Base-by-base conservation (phyloP, 192 early-diverging fungal genomes). In the Coemansia sp. region DNA sequence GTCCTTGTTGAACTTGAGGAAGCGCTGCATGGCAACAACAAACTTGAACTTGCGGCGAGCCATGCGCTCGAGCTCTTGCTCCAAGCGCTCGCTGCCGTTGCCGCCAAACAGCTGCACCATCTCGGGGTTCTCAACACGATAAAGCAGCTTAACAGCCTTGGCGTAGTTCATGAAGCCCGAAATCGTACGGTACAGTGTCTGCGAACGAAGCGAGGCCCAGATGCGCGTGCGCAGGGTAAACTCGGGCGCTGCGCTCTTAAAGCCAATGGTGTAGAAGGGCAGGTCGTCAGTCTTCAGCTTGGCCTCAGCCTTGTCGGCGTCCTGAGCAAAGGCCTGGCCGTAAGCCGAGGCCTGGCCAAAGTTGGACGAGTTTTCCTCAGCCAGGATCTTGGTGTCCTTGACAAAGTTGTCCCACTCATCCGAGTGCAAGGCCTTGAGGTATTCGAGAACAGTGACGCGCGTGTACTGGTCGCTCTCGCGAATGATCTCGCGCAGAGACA, bases 321-420 rank as follows among this genome's bases (percentile, higher is more conserved):
- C 73, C 77, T 83, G 82, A 3, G 76, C 73, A 36, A 83, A 53
- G 5, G 77, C 82, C 62, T 83, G 76, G 37, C 82, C 84, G 57
- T 77, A 76, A 6, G 77, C 73, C 11, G 78, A 79, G 0, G 79
- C 73, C 66, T 84, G 74, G 16, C 74, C 79, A 75, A 84, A 85
- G 76, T 77, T 77, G 66, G 67, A 51, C 56, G 80, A 77, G 77
- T 79, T 85, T 38, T 92, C 91, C 62, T 90, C 87, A 13, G 86
- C 91, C 69, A 93, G 55, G 14, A 89, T 87, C 83, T 91, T 93
- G 62, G 88, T 91, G 57, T 94, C 92, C 70, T 90, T 87, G 46
- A 92, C 93, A 84, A 93, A 94, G 79, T 94, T 94, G 56, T 92
- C 92, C 93, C 93, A 94, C 70, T 94, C 93, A 21, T 86, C 84